phyloP scores from a whole-genome alignment of 306 rosid genomes.

The Mucuna pruriens region DNA sequence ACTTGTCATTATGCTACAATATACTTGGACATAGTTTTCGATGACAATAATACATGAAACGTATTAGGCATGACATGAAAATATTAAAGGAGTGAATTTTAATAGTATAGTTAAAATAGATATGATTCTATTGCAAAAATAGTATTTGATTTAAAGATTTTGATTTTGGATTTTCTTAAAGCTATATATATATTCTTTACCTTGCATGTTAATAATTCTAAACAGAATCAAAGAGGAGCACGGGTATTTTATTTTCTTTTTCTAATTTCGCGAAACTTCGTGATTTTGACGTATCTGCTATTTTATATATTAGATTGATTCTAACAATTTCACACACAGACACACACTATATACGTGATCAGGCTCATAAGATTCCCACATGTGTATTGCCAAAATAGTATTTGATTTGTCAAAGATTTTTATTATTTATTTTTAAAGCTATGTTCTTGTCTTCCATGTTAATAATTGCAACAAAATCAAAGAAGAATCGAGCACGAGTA shows the following conservation, averaged over 20 bases:
- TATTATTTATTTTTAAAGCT: constrained; percentile 49
- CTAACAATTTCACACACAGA: neutral
- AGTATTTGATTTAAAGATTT: too few relatives aligned
- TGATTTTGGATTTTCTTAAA: too few relatives aligned
- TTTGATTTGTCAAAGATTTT: constrained; percentile 58
- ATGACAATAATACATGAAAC: too few relatives aligned
- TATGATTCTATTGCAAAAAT: too few relatives aligned
- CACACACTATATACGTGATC: neutral
- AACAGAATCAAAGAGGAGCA: neutral
- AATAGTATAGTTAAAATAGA: too few relatives aligned
- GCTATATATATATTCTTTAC: too few relatives aligned
- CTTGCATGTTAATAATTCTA: too few relatives aligned
- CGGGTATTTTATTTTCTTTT: neutral
- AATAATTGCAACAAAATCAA: constrained; percentile 36
- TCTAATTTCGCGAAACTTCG: neutral
- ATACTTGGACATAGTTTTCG: too few relatives aligned
- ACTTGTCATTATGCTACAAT: too few relatives aligned
- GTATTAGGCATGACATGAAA: too few relatives aligned
- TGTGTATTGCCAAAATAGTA: constrained; percentile 21
- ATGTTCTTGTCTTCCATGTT: constrained; percentile 31
- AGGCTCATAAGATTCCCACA: constrained; percentile 44
- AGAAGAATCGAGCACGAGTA: neutral
- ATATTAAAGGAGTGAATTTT: too few relatives aligned
- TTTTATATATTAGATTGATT: neutral
- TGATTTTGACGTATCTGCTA: neutral